Evolutionary conservation across 169 alveolate genomes (phyloP), one percentile per base, ranked within the genome.

Genomic region (Cryptosporidium xiaoi): DNA sequence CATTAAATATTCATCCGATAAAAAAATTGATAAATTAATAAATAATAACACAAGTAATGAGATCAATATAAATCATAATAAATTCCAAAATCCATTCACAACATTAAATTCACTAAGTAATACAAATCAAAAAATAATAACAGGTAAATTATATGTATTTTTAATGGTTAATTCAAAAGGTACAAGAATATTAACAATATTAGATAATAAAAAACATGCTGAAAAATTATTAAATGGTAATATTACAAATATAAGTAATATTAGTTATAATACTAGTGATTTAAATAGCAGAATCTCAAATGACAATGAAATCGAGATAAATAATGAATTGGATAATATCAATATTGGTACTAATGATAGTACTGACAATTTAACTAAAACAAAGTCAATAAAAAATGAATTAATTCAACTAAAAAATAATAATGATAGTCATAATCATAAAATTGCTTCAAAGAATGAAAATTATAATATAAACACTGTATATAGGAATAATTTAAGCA

Each of bases 131-230:
- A 56, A 62, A 18, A 29, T 53, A 1, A 77, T 33, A 24, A 60
- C 60, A 4, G 87, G 84, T 20, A 77, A 64, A 31, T 34, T 85
- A 27, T 85, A 83, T 48, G 82, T 77, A n/a, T 60, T 67, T 29
- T 50, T 85, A 31, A 77, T 67, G 83, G 91, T 85, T 10, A 71
- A 77, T n/a, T 64, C 91, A 13, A 82, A 64, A 34, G 91, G 91
- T 16, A 55, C 91, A 33, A 48, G 91, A 44, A 64, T 85, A 13
- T 51, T 85, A 24, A 82, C 50, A 16, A 77, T 77, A 31, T 33
- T 77, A 71, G 87, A 77, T n/a, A 77, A 60, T 34, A 77, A 62
- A n/a, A 56, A 77, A 20, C 64, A 36, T 31, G 87, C 87, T 7
- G 87, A 77, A 31, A 77, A 77, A 31, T 64, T 77, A 20, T 27